Percentiles rank a stretch among this genome's conserved stretches.
phyloP scores from a whole-genome alignment of 2,329 filamentous ascomycete species.

The Ophiocordyceps polyrhachis-furcata region DNA sequence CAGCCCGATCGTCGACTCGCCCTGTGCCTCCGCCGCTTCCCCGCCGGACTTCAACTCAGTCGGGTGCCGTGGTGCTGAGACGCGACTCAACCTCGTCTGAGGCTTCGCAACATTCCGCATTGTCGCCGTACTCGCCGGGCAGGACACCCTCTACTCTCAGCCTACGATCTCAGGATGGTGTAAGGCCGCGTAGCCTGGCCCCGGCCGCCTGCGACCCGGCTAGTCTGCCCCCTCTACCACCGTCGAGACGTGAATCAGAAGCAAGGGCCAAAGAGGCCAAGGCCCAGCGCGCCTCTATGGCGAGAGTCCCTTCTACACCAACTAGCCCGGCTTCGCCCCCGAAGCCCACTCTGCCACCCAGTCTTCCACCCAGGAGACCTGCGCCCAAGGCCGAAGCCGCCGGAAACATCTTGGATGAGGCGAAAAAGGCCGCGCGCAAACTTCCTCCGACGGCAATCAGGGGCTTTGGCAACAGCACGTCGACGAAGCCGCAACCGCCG shows the following conservation, averaged over 20 bases:
- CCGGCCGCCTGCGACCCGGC: slow-evolving; percentile 36
- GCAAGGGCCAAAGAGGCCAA: slow-evolving; percentile 17
- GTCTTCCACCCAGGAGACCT: slow-evolving; percentile 30
- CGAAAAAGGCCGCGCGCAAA: slow-evolving; percentile 2
- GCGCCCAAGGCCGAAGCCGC: slow-evolving; percentile 11
- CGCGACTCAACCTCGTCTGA: slow-evolving; percentile 41
- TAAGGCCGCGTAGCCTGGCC: slow-evolving; percentile 23
- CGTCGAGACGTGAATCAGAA: slow-evolving; percentile 34
- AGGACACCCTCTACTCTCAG: slow-evolving; percentile 29
- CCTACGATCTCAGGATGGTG: slow-evolving; percentile 22
- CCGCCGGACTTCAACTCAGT: slow-evolving; percentile 27
- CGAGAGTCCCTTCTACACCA: slow-evolving; percentile 6
- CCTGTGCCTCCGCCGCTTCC: slow-evolving; percentile 29
- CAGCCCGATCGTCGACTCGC: slow-evolving; percentile 11
- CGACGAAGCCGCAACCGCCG: not conserved
- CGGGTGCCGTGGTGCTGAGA: slow-evolving; percentile 18
- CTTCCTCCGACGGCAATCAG: slow-evolving; percentile 4
- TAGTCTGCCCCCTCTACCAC: slow-evolving; percentile 39
- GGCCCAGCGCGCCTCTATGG: slow-evolving; percentile 1
- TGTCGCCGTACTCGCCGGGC: slow-evolving; percentile 33
- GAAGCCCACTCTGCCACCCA: slow-evolving; percentile 12
- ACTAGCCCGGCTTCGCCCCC: slow-evolving; percentile 10
- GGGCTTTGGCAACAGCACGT: slow-evolving; percentile 6
- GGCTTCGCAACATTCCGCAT: slow-evolving; percentile 31
- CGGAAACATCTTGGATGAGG: not conserved